Percentiles rank a stretch among this genome's conserved stretches.
phyloP scores from a whole-genome alignment of 2,329 filamentous ascomycete species.

The Xylariales sp. region DNA sequence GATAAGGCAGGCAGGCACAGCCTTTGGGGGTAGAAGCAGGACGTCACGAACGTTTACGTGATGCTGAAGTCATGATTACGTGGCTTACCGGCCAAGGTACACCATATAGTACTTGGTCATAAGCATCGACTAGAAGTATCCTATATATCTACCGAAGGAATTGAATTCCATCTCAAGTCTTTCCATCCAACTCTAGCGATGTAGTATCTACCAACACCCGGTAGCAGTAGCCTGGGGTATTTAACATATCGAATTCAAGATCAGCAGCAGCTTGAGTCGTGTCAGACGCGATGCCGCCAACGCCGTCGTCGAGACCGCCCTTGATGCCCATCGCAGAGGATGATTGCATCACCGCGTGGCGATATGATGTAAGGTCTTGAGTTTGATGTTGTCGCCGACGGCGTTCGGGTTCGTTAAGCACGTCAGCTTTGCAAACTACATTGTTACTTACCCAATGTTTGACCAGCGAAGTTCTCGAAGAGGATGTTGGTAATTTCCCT shows the following conservation, averaged over 20 bases:
- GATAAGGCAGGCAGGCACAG: constrained; percentile 10
- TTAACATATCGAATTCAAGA: constrained; percentile 5
- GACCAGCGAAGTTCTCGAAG: constrained; percentile 55
- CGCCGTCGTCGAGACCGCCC: constrained; percentile 26
- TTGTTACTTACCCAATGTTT: constrained; percentile 52
- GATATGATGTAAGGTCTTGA: constrained; percentile 52
- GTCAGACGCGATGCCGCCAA: constrained; percentile 8
- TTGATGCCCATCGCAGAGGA: constrained; percentile 47
- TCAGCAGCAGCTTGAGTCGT: constrained; percentile 8
- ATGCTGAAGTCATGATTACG: constrained; percentile 3
- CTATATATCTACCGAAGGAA: no score
- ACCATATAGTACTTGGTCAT: no score
- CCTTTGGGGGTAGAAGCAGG: constrained; percentile 11
- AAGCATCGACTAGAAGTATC: no score
- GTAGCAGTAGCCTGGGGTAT: constrained; percentile 8
- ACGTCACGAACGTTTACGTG: constrained; percentile 14
- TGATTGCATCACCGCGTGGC: constrained; percentile 38
- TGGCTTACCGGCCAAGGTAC: no score
- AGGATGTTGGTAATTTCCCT: constrained; percentile 54
- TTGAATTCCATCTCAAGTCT: no score
- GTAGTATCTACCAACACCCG: no score
- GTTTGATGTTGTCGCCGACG: constrained; percentile 49
- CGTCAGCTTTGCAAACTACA: constrained; percentile 48
- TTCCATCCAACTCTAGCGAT: no score
- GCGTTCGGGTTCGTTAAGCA: constrained; percentile 49